Evolutionary conservation across 2,329 filamentous ascomycete genomes (phyloP).

Genomic region (Stemphylium lycopersici): DNA sequence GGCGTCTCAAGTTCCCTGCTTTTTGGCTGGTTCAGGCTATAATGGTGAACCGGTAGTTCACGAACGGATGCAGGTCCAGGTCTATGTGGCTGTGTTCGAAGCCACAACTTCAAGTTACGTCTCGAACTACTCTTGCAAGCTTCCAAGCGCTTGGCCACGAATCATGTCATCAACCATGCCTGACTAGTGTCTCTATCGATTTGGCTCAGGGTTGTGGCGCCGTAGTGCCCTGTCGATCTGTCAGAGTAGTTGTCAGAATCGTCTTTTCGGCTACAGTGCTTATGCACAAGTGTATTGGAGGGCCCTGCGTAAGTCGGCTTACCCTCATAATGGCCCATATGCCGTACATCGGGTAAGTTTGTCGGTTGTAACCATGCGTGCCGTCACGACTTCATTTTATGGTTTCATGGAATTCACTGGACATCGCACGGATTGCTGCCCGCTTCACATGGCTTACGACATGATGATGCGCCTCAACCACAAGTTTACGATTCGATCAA

Average conservation of each 20-base stretch:
- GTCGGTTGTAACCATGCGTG: not conserved
- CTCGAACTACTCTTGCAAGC: not conserved
- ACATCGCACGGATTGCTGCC: not conserved
- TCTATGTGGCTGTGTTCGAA: slow-evolving; percentile 3
- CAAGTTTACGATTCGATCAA: not conserved
- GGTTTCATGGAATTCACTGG: not conserved
- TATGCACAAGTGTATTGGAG: slow-evolving; percentile 1
- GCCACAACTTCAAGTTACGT: not conserved
- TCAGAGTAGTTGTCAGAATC: slow-evolving; percentile 3
- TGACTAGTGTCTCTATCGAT: not conserved
- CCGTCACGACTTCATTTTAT: not conserved
- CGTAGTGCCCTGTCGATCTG: not conserved
- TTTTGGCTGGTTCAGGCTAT: not conserved
- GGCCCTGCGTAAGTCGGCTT: not conserved
- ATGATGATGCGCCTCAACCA: slow-evolving; percentile 1
- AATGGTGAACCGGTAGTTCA: not conserved
- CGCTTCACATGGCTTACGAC: not conserved
- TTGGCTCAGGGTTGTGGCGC: not conserved
- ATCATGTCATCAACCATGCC: not conserved
- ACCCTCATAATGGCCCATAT: not conserved
- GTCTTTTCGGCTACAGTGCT: not conserved
- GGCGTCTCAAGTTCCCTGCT: not conserved
- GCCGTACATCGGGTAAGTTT: not conserved
- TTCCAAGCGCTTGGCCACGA: not conserved
- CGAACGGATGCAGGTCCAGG: not conserved